Evolutionary conservation across 805 yeast genomes (phyloP).

Genomic region (Pichia cabralensis): DNA sequence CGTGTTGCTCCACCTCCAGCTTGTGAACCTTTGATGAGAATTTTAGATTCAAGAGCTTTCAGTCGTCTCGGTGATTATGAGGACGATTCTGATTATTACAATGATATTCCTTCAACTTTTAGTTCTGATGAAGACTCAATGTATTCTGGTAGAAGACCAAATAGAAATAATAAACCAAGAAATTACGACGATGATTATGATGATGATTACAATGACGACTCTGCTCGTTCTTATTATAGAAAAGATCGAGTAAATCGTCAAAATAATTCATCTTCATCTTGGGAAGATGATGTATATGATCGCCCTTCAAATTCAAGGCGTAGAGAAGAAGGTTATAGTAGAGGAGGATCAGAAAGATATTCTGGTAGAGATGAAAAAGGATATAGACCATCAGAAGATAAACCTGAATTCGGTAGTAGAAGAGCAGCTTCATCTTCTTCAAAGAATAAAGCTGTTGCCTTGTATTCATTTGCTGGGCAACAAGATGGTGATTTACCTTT

Average conservation of each 20-base stretch:
- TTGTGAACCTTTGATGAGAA: constrained; percentile 77
- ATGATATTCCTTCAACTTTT: constrained; percentile 66
- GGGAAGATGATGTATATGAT: constrained; percentile 89
- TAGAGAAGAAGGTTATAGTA: background rate
- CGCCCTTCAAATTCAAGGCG: constrained; percentile 24
- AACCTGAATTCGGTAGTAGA: constrained; percentile 25
- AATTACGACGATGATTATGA: constrained; percentile 18
- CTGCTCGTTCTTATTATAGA: constrained; percentile 10
- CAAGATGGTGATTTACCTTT: constrained; percentile 90
- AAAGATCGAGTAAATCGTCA: constrained; percentile 2
- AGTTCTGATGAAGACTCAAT: constrained; percentile 44
- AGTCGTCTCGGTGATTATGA: constrained; percentile 32
- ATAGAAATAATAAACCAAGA: constrained; percentile 6
- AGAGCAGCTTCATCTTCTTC: constrained; percentile 30
- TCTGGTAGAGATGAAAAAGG: constrained; percentile 5
- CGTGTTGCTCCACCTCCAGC: constrained; percentile 89
- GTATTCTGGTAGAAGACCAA: constrained; percentile 14
- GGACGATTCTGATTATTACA: constrained; percentile 56
- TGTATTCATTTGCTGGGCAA: constrained; percentile 83
- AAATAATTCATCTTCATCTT: constrained; percentile 26
- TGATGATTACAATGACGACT: constrained; percentile 17
- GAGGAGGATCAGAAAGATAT: background rate
- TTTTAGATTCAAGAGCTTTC: constrained; percentile 80
- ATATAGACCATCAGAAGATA: constrained; percentile 24
- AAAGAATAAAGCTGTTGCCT: constrained; percentile 74